Evolutionary conservation across 306 rosid species (phyloP), one percentile per base, ranked within the genome.

Genomic region (Cercis canadensis): DNA sequence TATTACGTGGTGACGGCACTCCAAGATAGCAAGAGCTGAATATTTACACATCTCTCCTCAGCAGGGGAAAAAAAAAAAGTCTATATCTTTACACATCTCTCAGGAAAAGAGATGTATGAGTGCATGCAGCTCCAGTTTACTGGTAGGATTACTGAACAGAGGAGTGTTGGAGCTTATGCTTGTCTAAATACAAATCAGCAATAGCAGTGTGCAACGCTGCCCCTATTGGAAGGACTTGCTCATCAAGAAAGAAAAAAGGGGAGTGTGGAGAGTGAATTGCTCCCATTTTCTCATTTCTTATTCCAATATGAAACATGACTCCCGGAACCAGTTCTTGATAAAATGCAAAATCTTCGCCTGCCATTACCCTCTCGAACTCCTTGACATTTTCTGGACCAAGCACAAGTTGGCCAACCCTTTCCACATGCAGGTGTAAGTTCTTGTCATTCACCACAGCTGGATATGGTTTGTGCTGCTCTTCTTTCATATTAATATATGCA

Each of bases 221-320:
- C 72, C 91, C 89, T 8, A 86, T 36, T 45, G 93, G 89, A 76
- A 90, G 93, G 46, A 72, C 83, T 36, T 74, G 80, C 76, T 90
- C 96, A 62, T 90, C 96, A 62, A 90, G 81, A 76, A 78, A 87
- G 85, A 90, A 90, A 69, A 49, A 78, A 34, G 93, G 93, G 14
- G 96, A 90, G 57, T 87, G 93, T 1, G 85, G 96, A 10, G 83
- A 78, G 83, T 84, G 88, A 62, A 84, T n/a, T 31, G 93, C 70
- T 73, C 93, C 93, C 67, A 76, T 68, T 71, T 82, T 55, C 68
- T 85, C 89, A 70, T 90, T 90, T 76, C 91, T 60, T 74, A 90
- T 87, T 72, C 93, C 89, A 47, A 84, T 75, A 78, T 53, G 11
- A 81, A 62, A 21, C 83, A 84, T 58, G 15, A 70, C 34, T 74